phyloP scores from a whole-genome alignment of 2,329 filamentous ascomycete genomes.

The Penicillium sp. region DNA sequence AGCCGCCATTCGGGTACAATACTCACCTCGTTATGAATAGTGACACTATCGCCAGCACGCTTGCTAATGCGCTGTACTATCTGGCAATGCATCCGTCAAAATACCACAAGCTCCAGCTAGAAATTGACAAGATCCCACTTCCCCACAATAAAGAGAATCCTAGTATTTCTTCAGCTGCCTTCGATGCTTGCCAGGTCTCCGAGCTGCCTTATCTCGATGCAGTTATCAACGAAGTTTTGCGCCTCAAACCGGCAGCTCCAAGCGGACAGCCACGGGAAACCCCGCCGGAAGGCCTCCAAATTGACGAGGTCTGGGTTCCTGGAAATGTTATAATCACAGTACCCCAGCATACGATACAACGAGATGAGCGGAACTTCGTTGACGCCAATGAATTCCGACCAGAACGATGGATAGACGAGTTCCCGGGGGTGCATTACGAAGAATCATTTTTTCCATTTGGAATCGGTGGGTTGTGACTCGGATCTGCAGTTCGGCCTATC shows the following conservation, averaged over 20 bases:
- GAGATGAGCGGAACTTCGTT: conserved; percentile 25
- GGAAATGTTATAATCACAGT: conserved; percentile 33
- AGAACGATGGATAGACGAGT: conserved; percentile 34
- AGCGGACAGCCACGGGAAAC: conserved; percentile 40
- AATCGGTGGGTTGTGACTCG: background rate
- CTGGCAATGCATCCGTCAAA: conserved; percentile 3
- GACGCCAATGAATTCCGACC: conserved; percentile 33
- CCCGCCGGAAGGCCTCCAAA: conserved; percentile 26
- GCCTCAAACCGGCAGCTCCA: conserved; percentile 40
- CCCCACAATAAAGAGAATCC: too few species aligned
- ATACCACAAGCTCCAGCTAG: conserved; percentile 5
- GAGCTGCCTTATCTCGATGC: conserved; percentile 9
- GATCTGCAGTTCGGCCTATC: background rate
- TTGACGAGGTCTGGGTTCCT: conserved; percentile 39
- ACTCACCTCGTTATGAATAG: background rate
- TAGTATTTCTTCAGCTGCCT: too few species aligned
- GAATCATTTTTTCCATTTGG: conserved; percentile 6
- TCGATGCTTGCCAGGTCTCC: too few species aligned
- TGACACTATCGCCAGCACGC: conserved; percentile 11
- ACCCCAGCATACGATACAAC: conserved; percentile 30
- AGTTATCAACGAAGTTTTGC: conserved; percentile 24
- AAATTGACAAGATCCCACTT: conserved; percentile 2
- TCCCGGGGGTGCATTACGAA: conserved; percentile 25
- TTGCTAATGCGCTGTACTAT: conserved; percentile 7
- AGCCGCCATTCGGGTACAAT: too few species aligned